Percentiles rank a stretch among this genome's conserved stretches.
phyloP scores from a whole-genome alignment of 2,329 filamentous ascomycete species.

The Helotiales sp. region DNA sequence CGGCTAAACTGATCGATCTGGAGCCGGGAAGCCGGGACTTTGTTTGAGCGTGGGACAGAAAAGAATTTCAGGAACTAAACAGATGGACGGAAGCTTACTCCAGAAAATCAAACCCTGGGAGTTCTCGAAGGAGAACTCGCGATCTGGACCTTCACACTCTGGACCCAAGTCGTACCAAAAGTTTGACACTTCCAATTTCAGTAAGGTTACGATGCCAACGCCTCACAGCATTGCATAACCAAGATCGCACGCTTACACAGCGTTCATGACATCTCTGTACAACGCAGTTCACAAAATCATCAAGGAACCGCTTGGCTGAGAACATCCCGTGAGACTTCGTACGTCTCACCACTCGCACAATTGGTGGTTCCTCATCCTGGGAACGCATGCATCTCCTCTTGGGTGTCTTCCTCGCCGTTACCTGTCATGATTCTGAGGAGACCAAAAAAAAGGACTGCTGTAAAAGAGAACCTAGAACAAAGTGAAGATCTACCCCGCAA shows the following conservation, averaged over 20 bases:
- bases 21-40: constrained; percentile 3
- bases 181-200: not conserved
- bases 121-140: not conserved
- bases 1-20: constrained; percentile 2
- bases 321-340: not conserved
- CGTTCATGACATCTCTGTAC: not conserved
- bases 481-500: not conserved
- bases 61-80: not conserved
- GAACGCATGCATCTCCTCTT: not conserved
- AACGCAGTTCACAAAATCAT: not conserved
- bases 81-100: not conserved
- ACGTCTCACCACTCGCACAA: not conserved
- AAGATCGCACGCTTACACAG: not conserved
- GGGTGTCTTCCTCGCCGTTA: not conserved
- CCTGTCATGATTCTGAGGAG: not conserved
- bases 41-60: not conserved
- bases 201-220: not conserved
- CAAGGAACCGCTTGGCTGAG: not conserved
- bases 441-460: not conserved
- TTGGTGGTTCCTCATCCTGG: not conserved
- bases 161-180: not conserved
- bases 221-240: not conserved
- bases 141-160: not conserved
- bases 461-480: not conserved
- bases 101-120: not conserved